A percentile compares a stretch with the other conserved stretches of the same genome.
Conservation (phyloP, 331 rosid genomes). For the Stylosanthes scabra region DNA sequence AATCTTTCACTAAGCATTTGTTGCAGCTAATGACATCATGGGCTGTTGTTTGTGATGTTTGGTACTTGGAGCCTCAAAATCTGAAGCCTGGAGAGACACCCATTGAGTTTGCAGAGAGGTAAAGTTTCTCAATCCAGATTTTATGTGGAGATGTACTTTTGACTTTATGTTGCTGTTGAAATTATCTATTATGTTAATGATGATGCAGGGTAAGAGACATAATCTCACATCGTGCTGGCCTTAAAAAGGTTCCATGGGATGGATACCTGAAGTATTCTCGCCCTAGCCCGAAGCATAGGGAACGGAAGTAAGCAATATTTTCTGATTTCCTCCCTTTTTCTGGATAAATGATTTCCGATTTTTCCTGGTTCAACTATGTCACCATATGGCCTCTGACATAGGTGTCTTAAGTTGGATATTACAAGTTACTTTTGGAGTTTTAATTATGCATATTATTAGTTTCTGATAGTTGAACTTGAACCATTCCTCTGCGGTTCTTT, state of each 20-base stretch:
- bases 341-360: not conserved
- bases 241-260: constrained; percentile 97
- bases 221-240: constrained; percentile 89
- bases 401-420: not conserved
- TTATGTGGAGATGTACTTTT: constrained; percentile 5
- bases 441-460: not conserved
- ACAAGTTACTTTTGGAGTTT: too few species aligned
- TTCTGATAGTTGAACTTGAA: not conserved
- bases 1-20: constrained; percentile 93
- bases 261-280: constrained; percentile 95
- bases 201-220: constrained; percentile 84
- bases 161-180: constrained; percentile 11
- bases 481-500: not conserved
- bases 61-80: constrained; percentile 96
- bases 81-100: constrained; percentile 87
- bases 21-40: constrained; percentile 97
- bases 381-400: not conserved
- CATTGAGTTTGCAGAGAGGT: constrained; percentile 99
- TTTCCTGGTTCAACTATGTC: not conserved
- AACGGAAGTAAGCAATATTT: constrained; percentile 67
- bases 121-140: constrained; percentile 27
- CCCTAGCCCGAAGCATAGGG: constrained; percentile 93
- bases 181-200: constrained; percentile 20
- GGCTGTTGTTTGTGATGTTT: constrained; percentile 99
- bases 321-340: not conserved